phyloP scores from a whole-genome alignment of 495 filamentous ascomycete species.

The Neurospora cerealis region DNA sequence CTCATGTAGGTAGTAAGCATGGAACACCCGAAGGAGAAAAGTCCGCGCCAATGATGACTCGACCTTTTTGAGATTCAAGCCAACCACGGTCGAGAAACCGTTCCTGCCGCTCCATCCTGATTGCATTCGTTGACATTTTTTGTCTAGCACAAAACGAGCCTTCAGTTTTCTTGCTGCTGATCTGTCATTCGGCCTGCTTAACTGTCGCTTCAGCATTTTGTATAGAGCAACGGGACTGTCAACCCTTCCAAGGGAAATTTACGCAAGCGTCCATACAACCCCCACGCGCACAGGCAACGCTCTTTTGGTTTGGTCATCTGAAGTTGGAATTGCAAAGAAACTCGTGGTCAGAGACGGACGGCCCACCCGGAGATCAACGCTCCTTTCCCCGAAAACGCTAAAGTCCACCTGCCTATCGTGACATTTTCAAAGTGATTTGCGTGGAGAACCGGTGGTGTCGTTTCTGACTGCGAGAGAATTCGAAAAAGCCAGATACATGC shows the following conservation, averaged over 20 bases:
- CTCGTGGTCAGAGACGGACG: background rate
- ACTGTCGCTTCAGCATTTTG: background rate
- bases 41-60: conserved; percentile 2
- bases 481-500: background rate
- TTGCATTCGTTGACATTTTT: background rate
- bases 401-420: background rate
- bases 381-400: background rate
- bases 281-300: background rate
- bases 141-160: background rate
- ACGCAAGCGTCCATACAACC: background rate
- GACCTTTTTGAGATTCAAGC: background rate
- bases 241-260: background rate
- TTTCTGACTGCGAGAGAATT: background rate
- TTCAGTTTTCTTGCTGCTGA: background rate
- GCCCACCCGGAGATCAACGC: conserved; percentile 1
- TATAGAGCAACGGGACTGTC: background rate
- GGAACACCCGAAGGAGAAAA: background rate
- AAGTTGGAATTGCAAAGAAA: background rate
- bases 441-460: background rate
- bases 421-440: background rate
- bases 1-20: background rate
- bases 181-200: background rate
- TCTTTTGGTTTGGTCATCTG: background rate
- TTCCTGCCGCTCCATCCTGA: background rate
- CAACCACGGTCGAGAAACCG: background rate